Evolutionary conservation across 225 moss, liverwort and hornwort species (phyloP), one percentile per base, ranked within the genome.

Genomic region (Polytrichum commune): DNA sequence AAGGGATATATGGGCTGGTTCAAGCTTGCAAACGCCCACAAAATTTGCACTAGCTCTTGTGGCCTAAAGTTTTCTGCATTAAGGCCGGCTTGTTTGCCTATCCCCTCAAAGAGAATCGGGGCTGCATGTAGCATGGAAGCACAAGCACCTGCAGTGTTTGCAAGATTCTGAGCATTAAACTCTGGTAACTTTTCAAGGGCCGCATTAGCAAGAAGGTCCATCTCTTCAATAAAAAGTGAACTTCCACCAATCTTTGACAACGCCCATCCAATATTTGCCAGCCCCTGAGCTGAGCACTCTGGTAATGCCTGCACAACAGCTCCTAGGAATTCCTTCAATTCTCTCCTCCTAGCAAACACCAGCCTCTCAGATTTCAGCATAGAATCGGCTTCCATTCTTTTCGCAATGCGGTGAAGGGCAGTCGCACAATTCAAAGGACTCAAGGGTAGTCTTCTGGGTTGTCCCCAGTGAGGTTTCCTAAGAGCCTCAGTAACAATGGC

Each of bases 1-100:
- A 98, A 75, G 72, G 67, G 73, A 28, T 83, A 79, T 28, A 90
- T 78, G 18, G 93, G 80, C 60, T 90, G 82, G 72, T 91, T 78
- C 73, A 98, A 74, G 60, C 79, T 78, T 19, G 95, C 93, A 67
- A 91, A 98, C 54, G 98, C 94, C 98, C 98, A 98, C 7, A 98
- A 77, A 19, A 98, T 74, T 75, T 95, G 98, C 30, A 93, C 90
- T 72, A 98, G 66, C 83, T 98, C 93, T 73, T 90, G 98, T 29
- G 91, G 79, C 71, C 84, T 75, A 35, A 98, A 91, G 13, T 58
- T 69, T 27, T 75, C 66, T 55, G 80, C 68, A 56, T 80, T 6
- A 22, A 54, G 24, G 75, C 79, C 81, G 63, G 90, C 91, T 75
- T 75, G 85, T 18, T 72, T 75, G 29, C 84, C 87, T 68, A 95